Base-by-base conservation (phyloP, 371 early-diverging fungal species). In the Mucor piriformis region DNA sequence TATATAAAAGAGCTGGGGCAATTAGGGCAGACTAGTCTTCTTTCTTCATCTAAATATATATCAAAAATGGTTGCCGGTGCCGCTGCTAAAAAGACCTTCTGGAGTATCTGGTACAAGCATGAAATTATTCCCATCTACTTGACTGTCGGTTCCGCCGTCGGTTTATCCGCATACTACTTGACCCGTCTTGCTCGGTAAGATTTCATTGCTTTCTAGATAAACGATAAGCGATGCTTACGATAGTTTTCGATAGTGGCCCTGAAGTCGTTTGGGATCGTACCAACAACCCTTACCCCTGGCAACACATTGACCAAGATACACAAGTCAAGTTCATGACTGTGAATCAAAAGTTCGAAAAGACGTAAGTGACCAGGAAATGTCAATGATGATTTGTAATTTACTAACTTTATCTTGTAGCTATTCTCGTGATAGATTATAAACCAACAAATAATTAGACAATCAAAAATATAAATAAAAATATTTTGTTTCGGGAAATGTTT, bases 281-380 rank as follows among this genome's bases (percentile, higher is more conserved):
- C 57, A 70, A 67, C 69, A 80, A 80, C 74, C 81, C 81, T 68
- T 77, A 75, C 69, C 81, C 81, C 48, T 81, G 78, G 78, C 76
- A 73, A 72, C 66, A 81, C 81, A 72, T 81, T 70, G 74, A 74
- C 57, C 76, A 81, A 56, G 64, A 74, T 60, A 76, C 76, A 42
- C 78, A 81, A 57, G 73, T 77, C 69, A 81, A 81, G 73, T 52
- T 74, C 44, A 73, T 76, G 73, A 74, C 81, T 52, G 76, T 77
- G 67, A 81, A 81, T 73, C 78, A 77, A 63, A 74, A 81, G 72
- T 81, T 77, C 57, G 74, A 65, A 40, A 81, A 81, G 68, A 62
- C 38, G 74, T 75, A 78, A 74, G 74, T 66, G 27, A 18, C 1
- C 33, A 46, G 5, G 23, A 23, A 11, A 47, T 24, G 8, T 35